Conservation (phyloP, 2,329 filamentous ascomycete genomes). For the Shiraia bambusicola region DNA sequence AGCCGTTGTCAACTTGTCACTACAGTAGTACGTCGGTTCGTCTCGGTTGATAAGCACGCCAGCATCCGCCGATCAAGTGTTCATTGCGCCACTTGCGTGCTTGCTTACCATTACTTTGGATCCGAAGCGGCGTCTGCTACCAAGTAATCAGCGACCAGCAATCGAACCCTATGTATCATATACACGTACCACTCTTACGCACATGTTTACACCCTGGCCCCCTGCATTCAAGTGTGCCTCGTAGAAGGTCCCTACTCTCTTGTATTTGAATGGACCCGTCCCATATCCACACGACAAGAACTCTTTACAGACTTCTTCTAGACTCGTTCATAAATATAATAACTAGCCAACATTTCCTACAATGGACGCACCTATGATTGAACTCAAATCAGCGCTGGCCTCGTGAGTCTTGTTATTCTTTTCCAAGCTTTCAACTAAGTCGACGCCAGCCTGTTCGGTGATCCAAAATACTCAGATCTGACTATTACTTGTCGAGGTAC, state of each 20-base stretch:
- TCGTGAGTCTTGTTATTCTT: slow-evolving; percentile 43
- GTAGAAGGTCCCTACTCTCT: too few species aligned
- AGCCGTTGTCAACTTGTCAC: not conserved
- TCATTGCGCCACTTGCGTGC: slow-evolving; percentile 18
- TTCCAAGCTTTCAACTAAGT: slow-evolving; percentile 27
- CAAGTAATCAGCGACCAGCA: slow-evolving; percentile 5
- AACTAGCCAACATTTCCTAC: too few species aligned
- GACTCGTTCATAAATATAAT: too few species aligned
- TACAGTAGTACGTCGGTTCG: not conserved
- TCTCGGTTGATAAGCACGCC: slow-evolving; percentile 5
- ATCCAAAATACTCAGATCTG: slow-evolving; percentile 51
- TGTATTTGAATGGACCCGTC: too few species aligned
- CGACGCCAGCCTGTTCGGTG: slow-evolving; percentile 39
- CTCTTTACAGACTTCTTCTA: too few species aligned
- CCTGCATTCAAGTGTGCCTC: not conserved
- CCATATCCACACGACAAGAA: too few species aligned
- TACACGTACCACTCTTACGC: slow-evolving; percentile 14
- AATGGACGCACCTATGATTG: slow-evolving; percentile 46
- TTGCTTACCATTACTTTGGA: slow-evolving; percentile 19
- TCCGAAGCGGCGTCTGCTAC: slow-evolving; percentile 7
- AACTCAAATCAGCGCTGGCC: slow-evolving; percentile 51
- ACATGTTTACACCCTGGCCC: slow-evolving; percentile 8
- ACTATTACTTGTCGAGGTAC: slow-evolving; percentile 50
- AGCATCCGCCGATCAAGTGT: slow-evolving; percentile 10
- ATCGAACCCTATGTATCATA: slow-evolving; percentile 21